Evolutionary conservation across 306 rosid species (phyloP), one percentile per base, ranked within the genome.

Genomic region (Canavalia ensiformis): DNA sequence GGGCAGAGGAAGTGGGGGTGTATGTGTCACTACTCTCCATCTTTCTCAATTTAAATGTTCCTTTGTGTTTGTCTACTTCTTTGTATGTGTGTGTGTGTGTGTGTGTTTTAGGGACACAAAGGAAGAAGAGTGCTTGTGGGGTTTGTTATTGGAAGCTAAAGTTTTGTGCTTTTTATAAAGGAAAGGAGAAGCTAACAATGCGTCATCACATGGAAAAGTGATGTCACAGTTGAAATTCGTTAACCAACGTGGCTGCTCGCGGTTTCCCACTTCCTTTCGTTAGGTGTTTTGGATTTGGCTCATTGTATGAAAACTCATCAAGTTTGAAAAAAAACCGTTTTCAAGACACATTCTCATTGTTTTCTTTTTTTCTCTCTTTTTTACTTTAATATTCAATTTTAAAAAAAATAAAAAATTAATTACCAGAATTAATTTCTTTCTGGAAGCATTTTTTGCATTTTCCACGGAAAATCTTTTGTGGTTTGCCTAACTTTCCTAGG

Each of bases 11-110:
- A 49, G 86, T 67, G 0, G 64, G 66, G 33, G 82, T 85, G 79
- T 84, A 75, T 80, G 88, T 68, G 50, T 84, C 90, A 69, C 87
- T 75, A 55, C 63, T 35, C 70, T 90, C 90, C 94, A 90, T 90
- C n/a, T 68, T 72, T 44, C 34, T 81, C 42, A 28, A 5, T 7
- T 49, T 52, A 1, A 44, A 31, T 68, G 63, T 62, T 52, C n/a
- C 33, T 74, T 34, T 67, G 54, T 72, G 69, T 73, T 63, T 72
- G n/a, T 76, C 11, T 70, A 28, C 37, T 57, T 34, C 28, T 78
- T 18, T 66, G 34, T 18, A 18, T 18, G 25, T 56, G 65, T 33
- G 39, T 29, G 11, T 33, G 39, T 29, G 11, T 81, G 28, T 67
- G 41, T 41, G 56, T 29, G 29, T 55, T 68, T 57, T 8, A 77